Percentiles rank a stretch among this genome's conserved stretches.
These are phyloP conservation scores for Barnettozyma siamensis DNA, from an alignment of 805 yeast genomes.

Conservation along the genomic window DNA sequence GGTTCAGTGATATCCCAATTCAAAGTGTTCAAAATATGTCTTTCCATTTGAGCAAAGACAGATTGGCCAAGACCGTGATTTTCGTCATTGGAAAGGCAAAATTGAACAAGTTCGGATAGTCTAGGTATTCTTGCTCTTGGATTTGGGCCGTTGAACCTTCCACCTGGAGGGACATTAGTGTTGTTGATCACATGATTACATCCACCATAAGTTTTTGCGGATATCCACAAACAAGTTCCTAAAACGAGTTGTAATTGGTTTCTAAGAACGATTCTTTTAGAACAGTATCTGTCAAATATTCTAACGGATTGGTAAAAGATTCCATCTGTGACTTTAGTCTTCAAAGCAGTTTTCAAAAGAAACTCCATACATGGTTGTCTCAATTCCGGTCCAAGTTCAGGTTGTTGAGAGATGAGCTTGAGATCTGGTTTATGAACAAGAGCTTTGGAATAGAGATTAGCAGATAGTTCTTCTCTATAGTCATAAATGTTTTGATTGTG, in stretches of 20 bases:
- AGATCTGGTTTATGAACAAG: slow-evolving; percentile 45
- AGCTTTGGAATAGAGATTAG: slow-evolving; percentile 31
- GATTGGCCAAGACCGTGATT: slow-evolving; percentile 53
- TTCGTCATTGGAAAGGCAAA: slow-evolving; percentile 59
- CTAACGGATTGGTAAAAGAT: slow-evolving; percentile 63
- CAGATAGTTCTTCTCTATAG: slow-evolving; percentile 46
- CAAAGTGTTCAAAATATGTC: slow-evolving; percentile 64
- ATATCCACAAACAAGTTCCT: slow-evolving; percentile 89
- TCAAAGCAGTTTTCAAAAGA: slow-evolving; percentile 60
- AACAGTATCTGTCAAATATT: slow-evolving; percentile 86
- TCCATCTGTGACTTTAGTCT: slow-evolving; percentile 62
- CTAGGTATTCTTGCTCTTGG: slow-evolving; percentile 72
- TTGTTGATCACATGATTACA: slow-evolving; percentile 60
- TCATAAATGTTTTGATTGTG: slow-evolving; percentile 45
- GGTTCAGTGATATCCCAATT: slow-evolving; percentile 74
- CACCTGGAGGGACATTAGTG: slow-evolving; percentile 45
- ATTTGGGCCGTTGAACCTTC: slow-evolving; percentile 62
- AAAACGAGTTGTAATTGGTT: slow-evolving; percentile 89
- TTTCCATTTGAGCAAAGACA: slow-evolving; percentile 83
- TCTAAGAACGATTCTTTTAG: slow-evolving; percentile 74
- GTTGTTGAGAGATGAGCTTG: slow-evolving; percentile 76
- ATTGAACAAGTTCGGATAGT: slow-evolving; percentile 59
- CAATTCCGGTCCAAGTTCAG: slow-evolving; percentile 70
- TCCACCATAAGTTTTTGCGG: slow-evolving; percentile 79
- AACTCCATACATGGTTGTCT: slow-evolving; percentile 77